A percentile compares a stretch with the other conserved stretches of the same genome.
Conservation (phyloP, 768 basidiomycete species). For the Vararia minispora region DNA sequence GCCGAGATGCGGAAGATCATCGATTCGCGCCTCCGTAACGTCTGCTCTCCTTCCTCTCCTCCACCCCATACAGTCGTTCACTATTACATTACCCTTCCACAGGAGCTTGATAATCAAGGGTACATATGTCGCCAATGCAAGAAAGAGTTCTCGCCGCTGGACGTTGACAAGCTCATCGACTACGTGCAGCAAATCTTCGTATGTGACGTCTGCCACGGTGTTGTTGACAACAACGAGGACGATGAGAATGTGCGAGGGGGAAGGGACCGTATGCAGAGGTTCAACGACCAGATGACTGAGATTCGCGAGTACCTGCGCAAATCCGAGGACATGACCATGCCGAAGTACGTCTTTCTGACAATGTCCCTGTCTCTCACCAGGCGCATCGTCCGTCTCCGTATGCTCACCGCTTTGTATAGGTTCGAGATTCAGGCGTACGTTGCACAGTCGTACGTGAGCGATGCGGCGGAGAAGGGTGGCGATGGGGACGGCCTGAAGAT, state of each 20-base stretch:
- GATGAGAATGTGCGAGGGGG: slow-evolving; percentile 74
- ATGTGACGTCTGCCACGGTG: slow-evolving; percentile 82
- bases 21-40: slow-evolving; percentile 83
- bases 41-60: slow-evolving; percentile 24
- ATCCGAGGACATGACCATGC: slow-evolving; percentile 79
- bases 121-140: slow-evolving; percentile 90
- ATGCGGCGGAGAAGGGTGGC: slow-evolving; percentile 44
- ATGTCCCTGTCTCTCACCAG: background rate
- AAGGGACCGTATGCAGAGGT: slow-evolving; percentile 92
- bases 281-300: slow-evolving; percentile 84
- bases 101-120: slow-evolving; percentile 98
- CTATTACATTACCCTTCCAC: background rate
- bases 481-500: slow-evolving; percentile 54
- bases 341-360: slow-evolving; percentile 43
- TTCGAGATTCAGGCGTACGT: slow-evolving; percentile 82
- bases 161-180: slow-evolving; percentile 78
- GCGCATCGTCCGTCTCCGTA: background rate
- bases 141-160: slow-evolving; percentile 74
- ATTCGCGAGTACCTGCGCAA: slow-evolving; percentile 81
- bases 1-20: slow-evolving; percentile 87
- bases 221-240: slow-evolving; percentile 87
- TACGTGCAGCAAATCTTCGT: slow-evolving; percentile 50
- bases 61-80: background rate
- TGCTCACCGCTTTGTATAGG: slow-evolving; percentile 25
- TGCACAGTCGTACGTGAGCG: slow-evolving; percentile 49